Conservation (phyloP, 345 rosid genomes). For the Acer yangbiense region DNA sequence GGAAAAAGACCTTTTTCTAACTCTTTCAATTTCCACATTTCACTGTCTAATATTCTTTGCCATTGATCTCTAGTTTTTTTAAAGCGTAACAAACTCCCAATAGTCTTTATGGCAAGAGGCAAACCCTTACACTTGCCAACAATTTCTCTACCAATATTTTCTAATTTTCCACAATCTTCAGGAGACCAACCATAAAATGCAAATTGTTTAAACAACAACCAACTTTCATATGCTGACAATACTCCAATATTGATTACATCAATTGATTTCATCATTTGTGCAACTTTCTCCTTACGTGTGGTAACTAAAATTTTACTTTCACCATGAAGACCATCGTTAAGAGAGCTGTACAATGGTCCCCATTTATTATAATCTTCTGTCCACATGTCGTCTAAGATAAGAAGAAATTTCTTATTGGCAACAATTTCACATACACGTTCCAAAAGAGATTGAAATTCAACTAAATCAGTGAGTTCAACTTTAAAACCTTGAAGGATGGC, state of each 20-base stretch:
- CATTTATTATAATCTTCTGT: no score
- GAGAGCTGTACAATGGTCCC: no score
- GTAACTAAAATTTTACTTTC: conserved; percentile 10
- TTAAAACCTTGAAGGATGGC: no score
- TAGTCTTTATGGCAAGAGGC: conserved; percentile 22
- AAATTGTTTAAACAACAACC: neutral
- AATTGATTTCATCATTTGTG: neutral
- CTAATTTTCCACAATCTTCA: neutral
- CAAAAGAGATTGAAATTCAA: neutral
- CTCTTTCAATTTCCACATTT: neutral
- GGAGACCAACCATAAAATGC: neutral
- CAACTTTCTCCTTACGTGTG: conserved; percentile 12
- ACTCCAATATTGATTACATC: neutral
- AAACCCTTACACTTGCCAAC: conserved; percentile 28
- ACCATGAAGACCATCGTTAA: no score
- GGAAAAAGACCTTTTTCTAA: neutral
- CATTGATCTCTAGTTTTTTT: neutral
- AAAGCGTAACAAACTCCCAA: neutral
- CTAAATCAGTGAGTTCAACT: no score
- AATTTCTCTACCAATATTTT: conserved; percentile 15
- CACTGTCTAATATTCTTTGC: neutral
- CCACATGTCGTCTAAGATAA: conserved; percentile 12
- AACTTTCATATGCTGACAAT: neutral
- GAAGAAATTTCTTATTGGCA: conserved; percentile 8
- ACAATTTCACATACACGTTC: neutral